Base-by-base conservation (phyloP, 768 basidiomycete species). In the Rhodosporidiobolus odoratus region DNA sequence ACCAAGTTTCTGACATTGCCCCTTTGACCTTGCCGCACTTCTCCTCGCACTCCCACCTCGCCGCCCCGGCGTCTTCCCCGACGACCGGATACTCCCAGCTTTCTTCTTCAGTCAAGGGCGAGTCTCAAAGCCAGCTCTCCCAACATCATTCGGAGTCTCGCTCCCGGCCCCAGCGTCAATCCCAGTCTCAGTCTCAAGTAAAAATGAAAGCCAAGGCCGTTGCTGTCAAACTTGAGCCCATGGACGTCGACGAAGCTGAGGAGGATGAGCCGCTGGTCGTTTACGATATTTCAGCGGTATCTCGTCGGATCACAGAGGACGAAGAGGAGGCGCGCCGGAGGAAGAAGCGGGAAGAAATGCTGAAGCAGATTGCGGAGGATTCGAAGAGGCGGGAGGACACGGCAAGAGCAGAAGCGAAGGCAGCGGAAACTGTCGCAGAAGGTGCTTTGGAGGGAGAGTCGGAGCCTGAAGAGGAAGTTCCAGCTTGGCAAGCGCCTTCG, bases 391-490 rank as follows among this genome's bases (percentile, higher is more conserved):
- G 19, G 66, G 32, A 21, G 40, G 37, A 41, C 16, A 30, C n/a
- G 23, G 35, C 43, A 38, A 25, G 19, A 27, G n/a, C 23, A 21
- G 27, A 30, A 41, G 52, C 6, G 62, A 30, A 27, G 16, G 15
- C 16, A 16, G 47, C 25, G n/a, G 37, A 30, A 32, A 45, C 21
- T 6, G 25, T 23, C 0, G 50, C 15, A 27, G 41, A 45, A 3
- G n/a, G 30, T 10, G 48, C 17, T 10, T 47, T 35, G 43, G 53
- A 56, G 10, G 62, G 56, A 9, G 53, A 48, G 34, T n/a, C n/a
- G n/a, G n/a, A n/a, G n/a, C n/a, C n/a, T n/a, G 71, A 59, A 12
- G 52, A 45, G 54, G 66, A 68, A 41, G 53, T 38, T 5, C 53
- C 30, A 15, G 62, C 62, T 2, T 65, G 68, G 62, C 40, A 69